These are phyloP conservation scores for Colletotrichum orchidophilum DNA, from an alignment of 2,329 filamentous ascomycete species.

Conservation along the genomic window DNA sequence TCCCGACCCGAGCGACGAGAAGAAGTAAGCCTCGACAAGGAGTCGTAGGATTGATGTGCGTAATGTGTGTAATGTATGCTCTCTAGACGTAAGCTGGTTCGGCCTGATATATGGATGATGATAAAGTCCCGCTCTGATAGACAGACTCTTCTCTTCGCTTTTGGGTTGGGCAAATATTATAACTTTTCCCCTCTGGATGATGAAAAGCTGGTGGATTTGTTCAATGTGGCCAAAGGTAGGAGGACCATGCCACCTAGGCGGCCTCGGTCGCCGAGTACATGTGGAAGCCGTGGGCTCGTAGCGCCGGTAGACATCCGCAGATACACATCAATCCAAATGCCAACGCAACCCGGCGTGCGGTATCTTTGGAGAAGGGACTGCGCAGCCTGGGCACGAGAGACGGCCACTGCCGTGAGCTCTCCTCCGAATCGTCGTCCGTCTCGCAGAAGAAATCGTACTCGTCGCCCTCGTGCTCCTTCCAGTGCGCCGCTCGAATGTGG, in stretches of 20 bases:
- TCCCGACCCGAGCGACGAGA: conserved; percentile 17
- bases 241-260: neutral
- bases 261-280: conserved; percentile 27
- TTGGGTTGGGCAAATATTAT: neutral
- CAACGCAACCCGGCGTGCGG: conserved; percentile 42
- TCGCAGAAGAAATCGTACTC: conserved; percentile 34
- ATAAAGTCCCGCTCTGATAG: neutral
- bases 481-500: conserved; percentile 31
- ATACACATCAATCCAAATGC: conserved; percentile 44
- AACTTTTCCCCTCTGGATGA: neutral
- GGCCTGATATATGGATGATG: conserved; percentile 19
- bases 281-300: conserved; percentile 30
- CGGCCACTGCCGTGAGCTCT: conserved; percentile 11
- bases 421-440: conserved; percentile 16
- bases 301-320: conserved; percentile 33
- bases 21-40: conserved; percentile 28
- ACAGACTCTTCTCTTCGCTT: conserved; percentile 28
- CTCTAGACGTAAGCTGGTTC: conserved; percentile 10
- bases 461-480: conserved; percentile 30
- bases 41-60: neutral
- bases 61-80: conserved; percentile 25
- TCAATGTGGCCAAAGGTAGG: neutral
- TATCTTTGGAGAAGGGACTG: conserved; percentile 35
- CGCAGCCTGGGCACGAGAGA: conserved; percentile 24
- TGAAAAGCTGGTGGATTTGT: neutral